phyloP scores from a whole-genome alignment of 495 filamentous ascomycete genomes.

The Rhypophila decipiens region DNA sequence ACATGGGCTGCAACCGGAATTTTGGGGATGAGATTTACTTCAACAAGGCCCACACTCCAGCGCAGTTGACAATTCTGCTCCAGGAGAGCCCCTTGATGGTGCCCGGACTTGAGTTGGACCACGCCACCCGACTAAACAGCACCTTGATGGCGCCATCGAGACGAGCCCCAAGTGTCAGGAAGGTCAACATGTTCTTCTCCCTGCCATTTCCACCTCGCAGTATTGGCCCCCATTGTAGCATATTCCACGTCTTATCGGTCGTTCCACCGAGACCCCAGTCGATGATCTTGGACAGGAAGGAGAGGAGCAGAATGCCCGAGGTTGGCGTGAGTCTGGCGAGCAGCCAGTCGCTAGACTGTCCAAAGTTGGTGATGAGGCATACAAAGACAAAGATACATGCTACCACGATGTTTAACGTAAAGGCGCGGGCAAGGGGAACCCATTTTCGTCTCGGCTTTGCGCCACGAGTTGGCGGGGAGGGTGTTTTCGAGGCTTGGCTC shows the following conservation, averaged over 20 bases:
- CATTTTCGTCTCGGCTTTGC: too few relatives aligned
- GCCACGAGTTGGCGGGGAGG: too few relatives aligned
- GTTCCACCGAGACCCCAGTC: slow-evolving; percentile 2
- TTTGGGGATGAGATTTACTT: not conserved
- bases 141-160: not conserved
- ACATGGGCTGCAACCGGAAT: not conserved
- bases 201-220: slow-evolving; percentile 1
- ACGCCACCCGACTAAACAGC: not conserved
- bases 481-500: too few relatives aligned
- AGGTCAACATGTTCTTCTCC: too few relatives aligned
- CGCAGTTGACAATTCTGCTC: not conserved
- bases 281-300: slow-evolving; percentile 2
- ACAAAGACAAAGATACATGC: slow-evolving; percentile 3
- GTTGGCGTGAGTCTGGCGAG: slow-evolving; percentile 1
- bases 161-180: not conserved
- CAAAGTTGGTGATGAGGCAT: not conserved
- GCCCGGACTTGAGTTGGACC: not conserved
- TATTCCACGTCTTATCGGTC: not conserved
- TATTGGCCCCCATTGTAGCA: slow-evolving; percentile 2
- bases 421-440: too few relatives aligned
- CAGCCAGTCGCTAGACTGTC: not conserved
- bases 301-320: slow-evolving; percentile 1
- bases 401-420: too few relatives aligned
- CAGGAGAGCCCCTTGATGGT: not conserved
- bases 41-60: slow-evolving; percentile 2